These are phyloP conservation scores for Chlorella sp. DNA, from an alignment of 139 green algal species.

Conservation along the genomic window DNA sequence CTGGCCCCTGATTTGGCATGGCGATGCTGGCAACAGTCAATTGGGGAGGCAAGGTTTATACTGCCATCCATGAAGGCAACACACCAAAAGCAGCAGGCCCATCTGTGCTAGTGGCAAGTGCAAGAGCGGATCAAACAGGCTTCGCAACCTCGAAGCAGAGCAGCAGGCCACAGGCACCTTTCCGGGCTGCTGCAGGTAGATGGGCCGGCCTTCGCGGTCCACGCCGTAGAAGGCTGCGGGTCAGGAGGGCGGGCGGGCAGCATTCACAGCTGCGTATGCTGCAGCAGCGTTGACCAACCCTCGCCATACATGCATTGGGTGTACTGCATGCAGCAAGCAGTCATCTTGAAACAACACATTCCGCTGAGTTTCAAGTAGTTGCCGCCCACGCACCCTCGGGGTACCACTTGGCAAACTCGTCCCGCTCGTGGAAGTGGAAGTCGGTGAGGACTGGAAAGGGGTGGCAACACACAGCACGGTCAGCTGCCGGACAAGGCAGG, in stretches of 20 bases:
- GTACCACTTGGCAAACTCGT: conserved; percentile 84
- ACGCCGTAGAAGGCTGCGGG: conserved; percentile 56
- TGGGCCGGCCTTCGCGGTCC: conserved; percentile 56
- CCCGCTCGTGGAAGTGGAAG: conserved; percentile 87
- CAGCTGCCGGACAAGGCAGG: neutral
- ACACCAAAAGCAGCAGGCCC: neutral
- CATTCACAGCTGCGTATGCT: too few relatives aligned
- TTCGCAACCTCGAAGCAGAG: neutral
- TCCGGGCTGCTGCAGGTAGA: conserved; percentile 90
- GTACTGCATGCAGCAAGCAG: too few relatives aligned
- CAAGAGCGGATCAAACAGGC: too few relatives aligned
- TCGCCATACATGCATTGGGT: too few relatives aligned
- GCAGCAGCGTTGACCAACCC: too few relatives aligned
- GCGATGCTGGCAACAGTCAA: too few relatives aligned
- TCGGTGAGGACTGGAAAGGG: conserved; percentile 62
- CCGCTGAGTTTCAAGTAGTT: too few relatives aligned
- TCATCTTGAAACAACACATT: too few relatives aligned
- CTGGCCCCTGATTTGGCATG: too few relatives aligned
- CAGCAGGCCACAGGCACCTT: conserved; percentile 70
- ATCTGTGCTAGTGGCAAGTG: too few relatives aligned
- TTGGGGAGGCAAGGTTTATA: too few relatives aligned
- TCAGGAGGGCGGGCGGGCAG: neutral
- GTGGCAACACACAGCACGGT: neutral
- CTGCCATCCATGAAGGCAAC: neutral
- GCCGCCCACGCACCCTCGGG: conserved; percentile 62